These are phyloP conservation scores for Ceratocystis harringtonii DNA, from an alignment of 2,329 filamentous ascomycete species.

Conservation along the genomic window DNA sequence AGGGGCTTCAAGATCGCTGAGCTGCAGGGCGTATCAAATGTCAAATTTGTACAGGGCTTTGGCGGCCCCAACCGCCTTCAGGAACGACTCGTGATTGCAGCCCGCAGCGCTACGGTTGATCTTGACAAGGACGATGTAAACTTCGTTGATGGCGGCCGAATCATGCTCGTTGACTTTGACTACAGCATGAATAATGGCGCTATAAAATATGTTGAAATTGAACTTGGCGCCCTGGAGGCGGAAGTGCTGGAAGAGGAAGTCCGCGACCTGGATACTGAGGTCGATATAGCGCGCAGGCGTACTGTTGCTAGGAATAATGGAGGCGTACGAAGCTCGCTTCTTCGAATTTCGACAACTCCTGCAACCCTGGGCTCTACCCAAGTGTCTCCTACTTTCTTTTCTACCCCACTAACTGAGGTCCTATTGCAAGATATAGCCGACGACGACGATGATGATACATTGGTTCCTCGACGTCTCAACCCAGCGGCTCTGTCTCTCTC, in stretches of 20 bases:
- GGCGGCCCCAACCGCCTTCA: constrained; percentile 30
- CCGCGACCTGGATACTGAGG: constrained; percentile 60
- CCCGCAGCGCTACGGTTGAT: constrained; percentile 49
- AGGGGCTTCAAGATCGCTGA: constrained; percentile 50
- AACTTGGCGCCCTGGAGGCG: constrained; percentile 55
- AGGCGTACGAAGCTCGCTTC: constrained; percentile 31
- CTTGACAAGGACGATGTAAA: constrained; percentile 57
- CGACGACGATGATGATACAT: constrained; percentile 36
- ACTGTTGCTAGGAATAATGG: constrained; percentile 51
- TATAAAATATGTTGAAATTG: constrained; percentile 44
- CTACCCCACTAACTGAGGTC: too few relatives aligned
- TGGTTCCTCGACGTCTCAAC: constrained; percentile 33
- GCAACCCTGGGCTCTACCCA: constrained; percentile 9
- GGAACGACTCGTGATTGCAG: constrained; percentile 53
- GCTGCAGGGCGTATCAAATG: constrained; percentile 48
- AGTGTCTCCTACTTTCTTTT: neutral
- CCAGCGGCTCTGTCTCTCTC: constrained; percentile 18
- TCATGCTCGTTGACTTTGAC: constrained; percentile 61
- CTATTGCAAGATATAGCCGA: constrained; percentile 6
- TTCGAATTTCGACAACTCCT: constrained; percentile 32
- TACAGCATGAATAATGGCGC: constrained; percentile 47
- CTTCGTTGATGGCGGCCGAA: constrained; percentile 63
- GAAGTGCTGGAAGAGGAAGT: constrained; percentile 59
- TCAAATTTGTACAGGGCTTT: constrained; percentile 55
- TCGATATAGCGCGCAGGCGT: constrained; percentile 60